Evolutionary conservation across 306 rosid genomes (phyloP).

Genomic region (Aeschynomene evenia): DNA sequence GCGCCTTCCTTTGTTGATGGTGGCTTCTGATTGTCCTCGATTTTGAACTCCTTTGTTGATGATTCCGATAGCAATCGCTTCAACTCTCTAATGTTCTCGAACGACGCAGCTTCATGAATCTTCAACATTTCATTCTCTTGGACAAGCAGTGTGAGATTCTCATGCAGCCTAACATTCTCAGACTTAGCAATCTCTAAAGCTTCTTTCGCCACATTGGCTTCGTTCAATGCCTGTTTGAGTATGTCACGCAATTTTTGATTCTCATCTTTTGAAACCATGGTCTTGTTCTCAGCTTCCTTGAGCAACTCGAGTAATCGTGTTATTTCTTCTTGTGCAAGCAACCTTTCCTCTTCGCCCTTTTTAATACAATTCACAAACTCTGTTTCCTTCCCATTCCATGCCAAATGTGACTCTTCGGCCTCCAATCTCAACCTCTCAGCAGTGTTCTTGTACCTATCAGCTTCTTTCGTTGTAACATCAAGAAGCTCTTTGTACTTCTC

Average conservation of each 20-base stretch:
- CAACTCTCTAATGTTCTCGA: constrained; percentile 62
- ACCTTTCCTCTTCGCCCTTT: constrained; percentile 69
- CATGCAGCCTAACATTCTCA: constrained; percentile 67
- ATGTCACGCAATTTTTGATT: constrained; percentile 75
- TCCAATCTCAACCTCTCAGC: constrained; percentile 72
- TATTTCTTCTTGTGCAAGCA: constrained; percentile 46
- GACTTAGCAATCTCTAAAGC: constrained; percentile 70
- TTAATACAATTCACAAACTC: constrained; percentile 72
- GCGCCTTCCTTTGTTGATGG: constrained; percentile 17
- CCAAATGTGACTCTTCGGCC: constrained; percentile 72
- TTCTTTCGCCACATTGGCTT: constrained; percentile 79
- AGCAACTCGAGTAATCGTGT: constrained; percentile 36
- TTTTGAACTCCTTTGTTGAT: constrained; percentile 35
- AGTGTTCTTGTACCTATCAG: constrained; percentile 54
- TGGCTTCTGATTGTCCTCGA: constrained; percentile 40
- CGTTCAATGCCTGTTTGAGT: constrained; percentile 84
- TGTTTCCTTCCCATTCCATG: constrained; percentile 75
- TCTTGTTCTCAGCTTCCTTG: constrained; percentile 40
- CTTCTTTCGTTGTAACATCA: constrained; percentile 58
- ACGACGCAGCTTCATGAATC: constrained; percentile 61
- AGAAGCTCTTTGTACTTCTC: constrained; percentile 48
- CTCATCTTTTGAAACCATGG: constrained; percentile 60
- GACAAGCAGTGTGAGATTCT: constrained; percentile 42
- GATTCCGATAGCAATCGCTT: constrained; percentile 61
- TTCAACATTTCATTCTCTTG: constrained; percentile 61